Base-by-base conservation (phyloP, 2,329 filamentous ascomycete genomes). In the Beauveria sp. region DNA sequence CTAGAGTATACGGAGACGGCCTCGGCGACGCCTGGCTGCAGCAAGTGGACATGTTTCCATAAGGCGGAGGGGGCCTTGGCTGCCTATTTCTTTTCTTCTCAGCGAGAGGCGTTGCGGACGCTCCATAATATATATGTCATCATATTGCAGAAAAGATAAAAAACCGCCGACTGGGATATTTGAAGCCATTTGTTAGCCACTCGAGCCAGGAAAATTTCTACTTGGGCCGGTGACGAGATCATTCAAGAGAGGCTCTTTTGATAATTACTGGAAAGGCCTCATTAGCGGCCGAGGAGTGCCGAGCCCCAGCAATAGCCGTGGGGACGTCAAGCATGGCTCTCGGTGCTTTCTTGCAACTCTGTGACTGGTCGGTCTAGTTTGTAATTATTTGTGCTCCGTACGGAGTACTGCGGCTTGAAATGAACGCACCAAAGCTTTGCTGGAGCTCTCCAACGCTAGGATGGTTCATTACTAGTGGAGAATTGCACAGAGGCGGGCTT, bases 121-220 rank as follows among this genome's bases (percentile, higher is more conserved):
- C 46, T 50, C 55, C 55, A 58, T 58, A 58, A 41, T 40, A 50
- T 58, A 43, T 26, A 50, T 58, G 55, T 58, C 55, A 58, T 58
- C 55, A 58, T 50, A 48, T 51, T 51, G 55, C 55, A 46, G 28
- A 20, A 24, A 18, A 34, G 16, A 24, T 26, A 46, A 43, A 14
- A 37, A 14, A 16, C 12, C 51, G 28, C n/a, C 24, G 53, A 26
- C 24, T 26, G 6, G 41, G 43, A 37, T 48, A 9, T 20, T 51
- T 5, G 16, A 51, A n/a, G 18, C 18, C 18, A 51, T 51, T 18
- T 34, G 14, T 20, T n/a, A 43, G 16, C n/a, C 6, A 51, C 48
- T 30, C 2, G 12, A 48, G n/a, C 46, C 18, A 47, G 34, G 14
- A 56, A 55, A 56, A 37, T 28, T 48, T 2, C 22, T 51, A 58